Evolutionary conservation across 257 asterid species (phyloP).

Genomic region (Solanum sejunctum): DNA sequence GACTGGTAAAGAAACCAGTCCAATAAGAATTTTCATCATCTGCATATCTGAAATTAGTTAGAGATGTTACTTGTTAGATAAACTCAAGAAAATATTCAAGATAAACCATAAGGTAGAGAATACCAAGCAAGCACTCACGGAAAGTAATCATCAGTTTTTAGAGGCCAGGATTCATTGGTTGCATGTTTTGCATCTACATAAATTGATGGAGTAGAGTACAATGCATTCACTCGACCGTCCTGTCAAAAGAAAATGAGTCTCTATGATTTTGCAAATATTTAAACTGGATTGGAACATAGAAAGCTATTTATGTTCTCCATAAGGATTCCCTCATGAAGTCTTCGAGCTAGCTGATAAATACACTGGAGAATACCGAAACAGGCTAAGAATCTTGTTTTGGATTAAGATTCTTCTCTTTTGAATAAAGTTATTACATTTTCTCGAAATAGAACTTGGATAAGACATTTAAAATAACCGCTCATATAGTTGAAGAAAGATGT

Average conservation of each 20-base stretch:
- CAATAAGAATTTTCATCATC: constrained; percentile 50
- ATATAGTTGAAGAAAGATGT: not conserved
- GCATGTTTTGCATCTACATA: constrained; percentile 73
- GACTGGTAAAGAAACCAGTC: constrained; percentile 84
- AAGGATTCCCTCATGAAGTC: not conserved
- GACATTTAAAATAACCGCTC: not conserved
- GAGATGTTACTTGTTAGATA: not conserved
- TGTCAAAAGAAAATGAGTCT: constrained; percentile 11
- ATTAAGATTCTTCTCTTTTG: not conserved
- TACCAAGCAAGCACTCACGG: constrained; percentile 44
- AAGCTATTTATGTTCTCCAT: not conserved
- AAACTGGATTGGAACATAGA: not conserved
- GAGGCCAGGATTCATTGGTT: constrained; percentile 54
- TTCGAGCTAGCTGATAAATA: not conserved
- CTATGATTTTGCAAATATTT: not conserved
- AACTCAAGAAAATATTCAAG: not conserved
- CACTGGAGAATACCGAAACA: not conserved
- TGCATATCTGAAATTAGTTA: constrained; percentile 45
- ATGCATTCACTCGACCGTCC: constrained; percentile 82
- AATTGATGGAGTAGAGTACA: constrained; percentile 81
- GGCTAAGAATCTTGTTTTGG: not conserved
- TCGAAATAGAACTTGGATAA: not conserved
- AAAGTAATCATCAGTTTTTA: constrained; percentile 71
- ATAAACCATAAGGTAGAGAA: not conserved
- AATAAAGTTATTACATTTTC: not conserved